Conservation (phyloP, 345 rosid genomes). For the Erysimum cheiranthoides region DNA sequence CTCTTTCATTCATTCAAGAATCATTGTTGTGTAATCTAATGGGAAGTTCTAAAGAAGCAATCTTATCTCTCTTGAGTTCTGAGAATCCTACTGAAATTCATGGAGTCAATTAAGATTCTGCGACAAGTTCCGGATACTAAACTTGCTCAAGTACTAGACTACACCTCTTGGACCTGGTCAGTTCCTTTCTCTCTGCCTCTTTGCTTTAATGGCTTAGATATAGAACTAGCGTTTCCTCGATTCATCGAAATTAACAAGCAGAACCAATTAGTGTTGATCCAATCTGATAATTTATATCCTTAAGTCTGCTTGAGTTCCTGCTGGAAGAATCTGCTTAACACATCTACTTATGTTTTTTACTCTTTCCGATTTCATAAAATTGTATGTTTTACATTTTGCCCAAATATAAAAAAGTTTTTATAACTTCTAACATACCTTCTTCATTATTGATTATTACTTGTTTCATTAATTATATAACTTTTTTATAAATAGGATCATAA, state of each 20-base stretch:
- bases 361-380: too few species aligned
- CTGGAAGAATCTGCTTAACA: background rate
- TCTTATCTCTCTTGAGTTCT: conserved; percentile 25
- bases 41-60: conserved; percentile 24
- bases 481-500: too few species aligned
- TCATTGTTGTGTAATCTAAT: background rate
- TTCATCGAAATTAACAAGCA: background rate
- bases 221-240: background rate
- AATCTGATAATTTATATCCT: too few species aligned
- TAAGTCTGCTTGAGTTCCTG: too few species aligned
- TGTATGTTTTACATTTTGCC: too few species aligned
- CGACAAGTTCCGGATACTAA: conserved; percentile 21
- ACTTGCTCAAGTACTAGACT: conserved; percentile 33
- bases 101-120: conserved; percentile 43
- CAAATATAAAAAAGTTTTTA: background rate
- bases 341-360: background rate
- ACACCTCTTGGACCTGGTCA: conserved; percentile 39
- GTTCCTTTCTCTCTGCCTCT: conserved; percentile 6
- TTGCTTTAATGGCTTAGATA: background rate
- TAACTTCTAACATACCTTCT: too few species aligned
- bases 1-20: background rate
- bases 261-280: background rate
- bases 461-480: too few species aligned
- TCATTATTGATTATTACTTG: too few species aligned
- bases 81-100: conserved; percentile 20